Evolutionary conservation across 2,329 filamentous ascomycete genomes (phyloP).

Genomic region (Leptographium lundbergii): DNA sequence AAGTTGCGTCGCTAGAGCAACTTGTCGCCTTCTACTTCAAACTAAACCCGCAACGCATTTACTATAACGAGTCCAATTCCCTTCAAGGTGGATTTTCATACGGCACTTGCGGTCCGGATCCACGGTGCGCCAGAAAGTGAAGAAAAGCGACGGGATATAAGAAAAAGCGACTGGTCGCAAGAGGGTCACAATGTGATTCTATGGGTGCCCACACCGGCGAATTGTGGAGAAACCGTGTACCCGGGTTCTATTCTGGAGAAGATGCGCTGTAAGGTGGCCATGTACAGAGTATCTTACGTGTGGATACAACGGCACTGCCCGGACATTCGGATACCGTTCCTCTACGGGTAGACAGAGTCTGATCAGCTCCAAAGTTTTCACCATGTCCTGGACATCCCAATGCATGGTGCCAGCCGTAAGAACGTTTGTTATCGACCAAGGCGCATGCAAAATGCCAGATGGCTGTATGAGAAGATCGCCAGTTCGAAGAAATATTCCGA

Average conservation of each 20-base stretch:
- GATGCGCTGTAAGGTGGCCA: slow-evolving; percentile 23
- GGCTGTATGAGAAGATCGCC: no score
- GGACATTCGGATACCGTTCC: slow-evolving; percentile 21
- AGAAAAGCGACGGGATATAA: background rate
- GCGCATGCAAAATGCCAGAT: no score
- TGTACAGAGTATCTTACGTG: no score
- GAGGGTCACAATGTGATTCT: background rate
- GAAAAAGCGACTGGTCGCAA: background rate
- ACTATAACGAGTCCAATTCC: background rate
- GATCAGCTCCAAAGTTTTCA: no score
- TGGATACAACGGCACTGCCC: slow-evolving; percentile 25
- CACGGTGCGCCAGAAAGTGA: background rate
- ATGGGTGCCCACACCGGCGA: background rate
- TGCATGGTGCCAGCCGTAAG: no score
- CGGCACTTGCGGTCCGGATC: background rate
- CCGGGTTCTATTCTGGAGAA: slow-evolving; percentile 20
- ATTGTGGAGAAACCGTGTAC: background rate
- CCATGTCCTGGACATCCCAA: no score
- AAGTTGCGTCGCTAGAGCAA: background rate
- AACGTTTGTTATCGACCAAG: no score
- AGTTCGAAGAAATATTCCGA: no score
- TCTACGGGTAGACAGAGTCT: no score
- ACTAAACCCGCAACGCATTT: background rate
- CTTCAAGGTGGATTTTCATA: background rate
- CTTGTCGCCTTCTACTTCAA: background rate